Conservation (phyloP, 108 stramenopile genomes). For the Cyclostephanos tholiformis region DNA sequence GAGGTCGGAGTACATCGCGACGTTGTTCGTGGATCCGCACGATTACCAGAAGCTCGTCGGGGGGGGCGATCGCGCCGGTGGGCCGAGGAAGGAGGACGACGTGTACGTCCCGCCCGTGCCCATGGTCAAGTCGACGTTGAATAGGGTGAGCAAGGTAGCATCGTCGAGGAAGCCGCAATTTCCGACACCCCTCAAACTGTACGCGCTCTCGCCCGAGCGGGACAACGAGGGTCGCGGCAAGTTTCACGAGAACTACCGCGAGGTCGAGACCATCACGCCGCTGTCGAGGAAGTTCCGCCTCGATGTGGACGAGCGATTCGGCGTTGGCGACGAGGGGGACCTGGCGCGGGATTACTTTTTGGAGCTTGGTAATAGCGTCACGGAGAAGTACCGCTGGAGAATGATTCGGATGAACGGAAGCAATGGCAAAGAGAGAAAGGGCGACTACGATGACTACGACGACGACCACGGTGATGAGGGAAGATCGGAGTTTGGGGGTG, state of each 20-base stretch:
- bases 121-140: slow-evolving; percentile 7
- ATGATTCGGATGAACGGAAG: not conserved
- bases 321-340: slow-evolving; percentile 42
- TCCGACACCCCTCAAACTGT: slow-evolving; percentile 35
- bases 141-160: not conserved
- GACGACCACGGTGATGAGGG: not conserved
- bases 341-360: slow-evolving; percentile 37
- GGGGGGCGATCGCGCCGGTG: not conserved
- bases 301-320: slow-evolving; percentile 38
- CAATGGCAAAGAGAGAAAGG: not conserved
- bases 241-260: slow-evolving; percentile 39
- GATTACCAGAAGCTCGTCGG: slow-evolving; percentile 17
- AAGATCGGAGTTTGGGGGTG: not conserved
- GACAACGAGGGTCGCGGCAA: slow-evolving; percentile 14
- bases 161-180: slow-evolving; percentile 32
- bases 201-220: slow-evolving; percentile 32
- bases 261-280: slow-evolving; percentile 41
- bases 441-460: not conserved
- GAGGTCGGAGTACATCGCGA: slow-evolving; percentile 40
- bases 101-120: slow-evolving; percentile 9
- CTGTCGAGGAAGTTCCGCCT: slow-evolving; percentile 38
- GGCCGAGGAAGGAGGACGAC: not conserved
- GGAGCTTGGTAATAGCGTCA: slow-evolving; percentile 33
- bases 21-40: slow-evolving; percentile 37
- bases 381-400: slow-evolving; percentile 8